A percentile compares a stretch with the other conserved stretches of the same genome.
Evolutionary conservation across 2,329 filamentous ascomycete genomes (phyloP).

Genomic region (Phialophora expanda): DNA sequence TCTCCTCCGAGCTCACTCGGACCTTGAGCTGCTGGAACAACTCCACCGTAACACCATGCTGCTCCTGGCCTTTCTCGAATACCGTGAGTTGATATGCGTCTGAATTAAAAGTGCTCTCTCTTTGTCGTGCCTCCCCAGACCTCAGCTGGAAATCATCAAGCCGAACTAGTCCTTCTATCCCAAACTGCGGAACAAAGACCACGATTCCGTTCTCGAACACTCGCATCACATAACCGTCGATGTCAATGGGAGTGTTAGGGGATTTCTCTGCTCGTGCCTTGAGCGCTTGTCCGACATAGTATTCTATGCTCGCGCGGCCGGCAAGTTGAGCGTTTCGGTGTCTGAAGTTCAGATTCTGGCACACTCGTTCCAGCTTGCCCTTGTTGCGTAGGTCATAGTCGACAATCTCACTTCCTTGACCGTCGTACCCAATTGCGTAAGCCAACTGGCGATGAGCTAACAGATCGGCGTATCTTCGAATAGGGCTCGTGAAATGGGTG

Average conservation of each 20-base stretch:
- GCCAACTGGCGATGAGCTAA: conserved; percentile 93
- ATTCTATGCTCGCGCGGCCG: conserved; percentile 90
- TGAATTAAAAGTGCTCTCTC: conserved; percentile 80
- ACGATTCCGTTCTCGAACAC: conserved; percentile 98
- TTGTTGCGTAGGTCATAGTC: conserved; percentile 80
- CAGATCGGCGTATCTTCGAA: conserved; percentile 95
- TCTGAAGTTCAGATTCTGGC: conserved; percentile 97
- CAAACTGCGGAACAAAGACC: conserved; percentile 92
- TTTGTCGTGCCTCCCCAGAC: conserved; percentile 47
- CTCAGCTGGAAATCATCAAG: conserved; percentile 81
- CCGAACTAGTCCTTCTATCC: conserved; percentile 89
- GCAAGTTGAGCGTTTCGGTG: conserved; percentile 98
- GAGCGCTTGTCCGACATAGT: conserved; percentile 96
- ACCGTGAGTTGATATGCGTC: conserved; percentile 79
- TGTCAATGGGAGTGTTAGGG: conserved; percentile 61
- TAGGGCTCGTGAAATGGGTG: conserved; percentile 97
- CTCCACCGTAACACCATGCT: conserved; percentile 66
- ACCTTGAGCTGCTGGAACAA: conserved; percentile 92
- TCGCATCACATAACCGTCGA: conserved; percentile 95
- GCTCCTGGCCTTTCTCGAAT: conserved; percentile 61
- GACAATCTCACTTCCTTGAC: conserved; percentile 64
- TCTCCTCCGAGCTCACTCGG: conserved; percentile 87
- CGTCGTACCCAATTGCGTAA: conserved; percentile 86
- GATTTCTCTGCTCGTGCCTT: conserved; percentile 67
- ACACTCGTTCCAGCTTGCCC: conserved; percentile 86